A percentile compares a stretch with the other conserved stretches of the same genome.
Conservation (phyloP, 2,329 filamentous ascomycete species). For the Alternaria sp. region DNA sequence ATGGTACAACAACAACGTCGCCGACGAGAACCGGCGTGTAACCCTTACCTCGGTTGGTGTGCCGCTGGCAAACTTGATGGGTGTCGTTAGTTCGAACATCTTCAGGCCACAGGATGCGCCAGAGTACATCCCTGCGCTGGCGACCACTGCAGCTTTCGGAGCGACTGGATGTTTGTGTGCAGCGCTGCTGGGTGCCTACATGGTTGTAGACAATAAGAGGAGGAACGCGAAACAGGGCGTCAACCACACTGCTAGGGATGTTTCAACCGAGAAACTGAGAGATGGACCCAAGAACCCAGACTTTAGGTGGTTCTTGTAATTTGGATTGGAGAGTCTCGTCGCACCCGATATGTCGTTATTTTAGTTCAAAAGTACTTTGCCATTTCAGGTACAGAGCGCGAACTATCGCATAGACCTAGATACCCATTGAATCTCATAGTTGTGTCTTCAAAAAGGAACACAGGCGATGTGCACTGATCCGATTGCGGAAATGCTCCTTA, state of each 20-base stretch:
- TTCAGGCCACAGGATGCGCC: constrained; percentile 71
- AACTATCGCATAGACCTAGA: not conserved
- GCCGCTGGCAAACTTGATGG: constrained; percentile 80
- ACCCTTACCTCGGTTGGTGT: constrained; percentile 76
- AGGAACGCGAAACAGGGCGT: constrained; percentile 67
- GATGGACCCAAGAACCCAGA: constrained; percentile 55
- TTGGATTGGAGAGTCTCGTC: not conserved
- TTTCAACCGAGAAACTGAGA: constrained; percentile 56
- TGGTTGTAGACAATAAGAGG: constrained; percentile 71
- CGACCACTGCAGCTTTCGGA: constrained; percentile 72
- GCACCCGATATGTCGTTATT: not conserved
- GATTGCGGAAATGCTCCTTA: constrained; percentile 1
- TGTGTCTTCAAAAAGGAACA: not conserved
- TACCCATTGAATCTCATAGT: not conserved
- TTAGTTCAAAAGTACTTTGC: not conserved
- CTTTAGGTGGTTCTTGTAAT: constrained; percentile 56
- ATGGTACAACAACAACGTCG: constrained; percentile 86
- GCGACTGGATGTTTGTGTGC: constrained; percentile 66
- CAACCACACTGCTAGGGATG: constrained; percentile 61
- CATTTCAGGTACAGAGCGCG: not conserved
- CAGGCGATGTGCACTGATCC: not conserved
- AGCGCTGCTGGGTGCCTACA: constrained; percentile 66
- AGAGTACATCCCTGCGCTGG: constrained; percentile 72
- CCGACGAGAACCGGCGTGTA: constrained; percentile 76
- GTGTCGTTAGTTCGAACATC: constrained; percentile 73